Percentiles rank a stretch among this genome's conserved stretches.
Evolutionary conservation across 2,329 filamentous ascomycete genomes (phyloP).

Genomic region (Elsinoe fawcettii): DNA sequence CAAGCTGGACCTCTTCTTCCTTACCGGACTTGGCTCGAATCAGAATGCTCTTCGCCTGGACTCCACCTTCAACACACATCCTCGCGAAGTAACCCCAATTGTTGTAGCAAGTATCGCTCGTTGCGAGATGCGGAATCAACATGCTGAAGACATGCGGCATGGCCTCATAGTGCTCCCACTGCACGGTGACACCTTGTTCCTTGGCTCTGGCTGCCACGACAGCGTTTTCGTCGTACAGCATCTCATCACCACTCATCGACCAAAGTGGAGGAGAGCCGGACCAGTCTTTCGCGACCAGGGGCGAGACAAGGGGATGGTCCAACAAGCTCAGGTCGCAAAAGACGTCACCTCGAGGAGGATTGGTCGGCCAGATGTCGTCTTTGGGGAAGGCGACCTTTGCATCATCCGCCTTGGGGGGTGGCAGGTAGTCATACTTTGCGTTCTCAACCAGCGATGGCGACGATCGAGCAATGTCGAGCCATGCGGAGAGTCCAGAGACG

Average conservation of each 20-base stretch:
- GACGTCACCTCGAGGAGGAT: conserved; percentile 40
- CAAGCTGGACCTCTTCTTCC: conserved; percentile 25
- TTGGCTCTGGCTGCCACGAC: conserved; percentile 52
- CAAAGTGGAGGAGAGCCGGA: conserved; percentile 56
- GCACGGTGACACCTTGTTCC: conserved; percentile 51
- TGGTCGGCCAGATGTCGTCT: conserved; percentile 44
- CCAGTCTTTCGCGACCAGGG: conserved; percentile 55
- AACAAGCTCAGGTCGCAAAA: conserved; percentile 40
- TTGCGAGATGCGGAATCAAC: conserved; percentile 33
- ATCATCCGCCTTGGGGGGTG: conserved; percentile 34
- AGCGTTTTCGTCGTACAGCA: conserved; percentile 59
- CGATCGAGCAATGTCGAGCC: conserved; percentile 62
- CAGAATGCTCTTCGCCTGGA: conserved; percentile 27
- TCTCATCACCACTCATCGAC: conserved; percentile 62
- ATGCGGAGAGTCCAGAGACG: conserved; percentile 56
- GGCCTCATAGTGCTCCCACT: conserved; percentile 65
- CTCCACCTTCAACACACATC: conserved; percentile 23
- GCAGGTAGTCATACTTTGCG: conserved; percentile 56
- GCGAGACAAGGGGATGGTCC: conserved; percentile 60
- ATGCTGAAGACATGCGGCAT: conserved; percentile 67
- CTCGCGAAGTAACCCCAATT: conserved; percentile 30
- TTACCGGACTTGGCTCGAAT: conserved; percentile 26
- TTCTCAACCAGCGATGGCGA: conserved; percentile 50
- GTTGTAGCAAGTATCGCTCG: conserved; percentile 28
- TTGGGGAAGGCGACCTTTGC: conserved; percentile 33